Conservation (phyloP, 805 yeast genomes). For the Kodamaea kaohsiungensis region DNA sequence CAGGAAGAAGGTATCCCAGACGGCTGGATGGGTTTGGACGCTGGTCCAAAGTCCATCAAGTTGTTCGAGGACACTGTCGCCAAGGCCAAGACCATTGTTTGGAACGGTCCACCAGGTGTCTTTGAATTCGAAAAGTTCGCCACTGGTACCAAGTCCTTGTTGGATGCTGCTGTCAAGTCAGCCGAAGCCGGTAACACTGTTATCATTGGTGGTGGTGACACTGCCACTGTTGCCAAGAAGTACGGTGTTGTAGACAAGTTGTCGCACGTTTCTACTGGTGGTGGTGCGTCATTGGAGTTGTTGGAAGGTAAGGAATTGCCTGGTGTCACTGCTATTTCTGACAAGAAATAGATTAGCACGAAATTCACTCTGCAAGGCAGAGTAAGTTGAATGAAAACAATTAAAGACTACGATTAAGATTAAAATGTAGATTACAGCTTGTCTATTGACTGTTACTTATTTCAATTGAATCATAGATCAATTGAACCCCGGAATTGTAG, state of each 20-base stretch:
- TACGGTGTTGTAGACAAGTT: constrained; percentile 94
- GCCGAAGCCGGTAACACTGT: constrained; percentile 89
- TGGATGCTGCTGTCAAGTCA: constrained; percentile 85
- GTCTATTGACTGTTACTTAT: no score
- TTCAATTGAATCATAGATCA: neutral
- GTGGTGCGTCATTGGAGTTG: constrained; percentile 99
- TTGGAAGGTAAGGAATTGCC: constrained; percentile 98
- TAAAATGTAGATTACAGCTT: neutral
- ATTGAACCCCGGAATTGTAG: neutral
- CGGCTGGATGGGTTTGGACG: constrained; percentile 93
- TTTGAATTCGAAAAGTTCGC: constrained; percentile 95
- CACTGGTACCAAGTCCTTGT: constrained; percentile 85
- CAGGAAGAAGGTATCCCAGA: constrained; percentile 92
- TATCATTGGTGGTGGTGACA: constrained; percentile 99
- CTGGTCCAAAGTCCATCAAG: constrained; percentile 86
- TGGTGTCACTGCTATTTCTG: constrained; percentile 92
- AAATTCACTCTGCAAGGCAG: neutral
- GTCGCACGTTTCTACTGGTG: constrained; percentile 99
- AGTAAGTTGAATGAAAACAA: neutral
- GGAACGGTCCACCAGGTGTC: constrained; percentile 99
- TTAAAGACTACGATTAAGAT: neutral
- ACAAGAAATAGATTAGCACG: constrained; percentile 42
- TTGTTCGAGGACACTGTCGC: constrained; percentile 81
- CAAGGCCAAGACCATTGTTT: constrained; percentile 95
- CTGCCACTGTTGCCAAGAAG: constrained; percentile 99